Conservation (phyloP, 148 eudicot species). For the Persicaria tinctoria region DNA sequence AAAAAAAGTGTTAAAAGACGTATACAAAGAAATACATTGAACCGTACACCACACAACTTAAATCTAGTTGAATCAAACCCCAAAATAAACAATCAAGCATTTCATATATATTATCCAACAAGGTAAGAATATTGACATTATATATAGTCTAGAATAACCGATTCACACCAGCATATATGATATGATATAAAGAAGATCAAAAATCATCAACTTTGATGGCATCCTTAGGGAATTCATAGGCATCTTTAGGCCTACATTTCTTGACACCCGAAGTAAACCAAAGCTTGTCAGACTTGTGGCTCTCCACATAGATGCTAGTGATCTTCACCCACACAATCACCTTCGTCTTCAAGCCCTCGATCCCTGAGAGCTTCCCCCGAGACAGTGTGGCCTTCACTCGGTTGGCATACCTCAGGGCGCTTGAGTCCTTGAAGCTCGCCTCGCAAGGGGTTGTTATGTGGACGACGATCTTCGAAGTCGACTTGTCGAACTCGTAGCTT, state of each 20-base stretch:
- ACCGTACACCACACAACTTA: too few relatives aligned
- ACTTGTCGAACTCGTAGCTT: constrained; percentile 53
- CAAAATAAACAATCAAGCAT: too few relatives aligned
- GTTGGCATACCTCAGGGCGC: constrained; percentile 46
- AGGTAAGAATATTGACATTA: too few relatives aligned
- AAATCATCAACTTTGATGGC: constrained; percentile 48
- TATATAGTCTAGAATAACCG: too few relatives aligned
- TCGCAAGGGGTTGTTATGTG: constrained; percentile 53
- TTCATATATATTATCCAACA: too few relatives aligned
- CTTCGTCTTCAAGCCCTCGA: constrained; percentile 86
- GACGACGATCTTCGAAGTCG: constrained; percentile 50
- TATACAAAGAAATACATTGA: too few relatives aligned
- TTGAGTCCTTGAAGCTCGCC: constrained; percentile 61
- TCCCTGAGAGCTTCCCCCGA: constrained; percentile 50
- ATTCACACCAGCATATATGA: too few relatives aligned
- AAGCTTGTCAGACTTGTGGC: constrained; percentile 61
- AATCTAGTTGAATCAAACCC: too few relatives aligned
- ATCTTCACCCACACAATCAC: constrained; percentile 80
- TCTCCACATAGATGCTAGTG: constrained; percentile 45
- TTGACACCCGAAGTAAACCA: constrained; percentile 62
- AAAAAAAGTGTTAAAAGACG: too few relatives aligned
- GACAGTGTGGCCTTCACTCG: constrained; percentile 53
- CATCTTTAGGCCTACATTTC: constrained; percentile 58
- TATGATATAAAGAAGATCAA: constrained; percentile 17
- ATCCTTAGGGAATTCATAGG: constrained; percentile 42